phyloP scores from a whole-genome alignment of 495 filamentous ascomycete genomes.

The Choiromyces venosus region DNA sequence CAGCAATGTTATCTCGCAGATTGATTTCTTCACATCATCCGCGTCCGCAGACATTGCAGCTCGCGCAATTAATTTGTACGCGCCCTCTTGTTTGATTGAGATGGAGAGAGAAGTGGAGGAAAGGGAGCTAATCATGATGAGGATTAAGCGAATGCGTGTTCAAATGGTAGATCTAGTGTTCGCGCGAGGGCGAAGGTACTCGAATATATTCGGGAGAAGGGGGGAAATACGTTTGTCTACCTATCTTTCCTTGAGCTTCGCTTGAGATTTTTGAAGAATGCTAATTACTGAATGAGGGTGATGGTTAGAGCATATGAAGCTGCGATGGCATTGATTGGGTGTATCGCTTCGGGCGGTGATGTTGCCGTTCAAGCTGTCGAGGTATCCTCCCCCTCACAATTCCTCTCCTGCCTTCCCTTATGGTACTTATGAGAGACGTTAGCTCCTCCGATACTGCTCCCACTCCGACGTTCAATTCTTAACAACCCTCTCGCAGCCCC shows the following conservation, averaged over 20 bases:
- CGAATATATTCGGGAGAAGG: background rate
- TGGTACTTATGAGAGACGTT: background rate
- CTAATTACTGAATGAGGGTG: background rate
- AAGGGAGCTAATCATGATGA: background rate
- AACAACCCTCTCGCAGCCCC: background rate
- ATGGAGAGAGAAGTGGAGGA: background rate
- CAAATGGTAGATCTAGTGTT: background rate
- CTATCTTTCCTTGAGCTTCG: background rate
- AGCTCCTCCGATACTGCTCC: constrained; percentile 1
- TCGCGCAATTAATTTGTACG: constrained; percentile 4
- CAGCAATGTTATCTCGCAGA: background rate
- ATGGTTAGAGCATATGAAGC: background rate
- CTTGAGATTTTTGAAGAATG: background rate
- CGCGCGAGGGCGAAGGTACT: background rate
- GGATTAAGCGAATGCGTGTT: background rate
- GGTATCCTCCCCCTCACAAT: background rate
- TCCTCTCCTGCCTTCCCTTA: background rate
- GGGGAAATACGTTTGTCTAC: background rate
- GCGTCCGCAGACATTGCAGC: background rate
- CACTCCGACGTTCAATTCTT: background rate
- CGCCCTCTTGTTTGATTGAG: background rate
- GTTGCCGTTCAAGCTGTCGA: background rate
- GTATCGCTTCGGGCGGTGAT: background rate
- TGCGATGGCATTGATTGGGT: background rate
- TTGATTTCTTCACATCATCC: background rate